Percentiles rank a stretch among this genome's conserved stretches.
These are phyloP conservation scores for Tulasnella sp. DNA, from an alignment of 768 basidiomycete species.

Conservation along the genomic window DNA sequence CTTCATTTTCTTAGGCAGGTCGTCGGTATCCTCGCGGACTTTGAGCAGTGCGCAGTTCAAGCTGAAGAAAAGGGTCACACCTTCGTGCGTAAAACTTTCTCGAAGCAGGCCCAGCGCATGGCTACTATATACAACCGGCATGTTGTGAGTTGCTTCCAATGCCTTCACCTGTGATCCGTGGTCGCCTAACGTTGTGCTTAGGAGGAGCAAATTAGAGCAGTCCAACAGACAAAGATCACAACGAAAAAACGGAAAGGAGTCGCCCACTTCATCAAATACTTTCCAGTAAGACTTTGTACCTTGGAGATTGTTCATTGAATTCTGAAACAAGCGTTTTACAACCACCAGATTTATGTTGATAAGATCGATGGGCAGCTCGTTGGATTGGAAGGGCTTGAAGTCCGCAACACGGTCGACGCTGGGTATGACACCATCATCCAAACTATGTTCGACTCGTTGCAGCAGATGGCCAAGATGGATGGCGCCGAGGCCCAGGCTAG, in stretches of 20 bases:
- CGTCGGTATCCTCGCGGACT: conserved; percentile 63
- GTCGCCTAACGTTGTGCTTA: conserved; percentile 25
- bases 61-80: conserved; percentile 70
- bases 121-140: conserved; percentile 65
- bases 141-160: conserved; percentile 23
- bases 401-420: conserved; percentile 62
- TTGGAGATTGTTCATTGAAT: not conserved
- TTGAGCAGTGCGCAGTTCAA: conserved; percentile 67
- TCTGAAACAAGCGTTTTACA: not conserved
- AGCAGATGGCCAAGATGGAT: conserved; percentile 93
- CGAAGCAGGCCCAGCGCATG: conserved; percentile 72
- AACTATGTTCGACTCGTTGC: conserved; percentile 83
- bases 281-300: conserved; percentile 43
- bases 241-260: conserved; percentile 90
- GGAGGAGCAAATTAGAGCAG: conserved; percentile 77
- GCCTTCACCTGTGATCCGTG: not conserved
- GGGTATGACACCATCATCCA: conserved; percentile 84
- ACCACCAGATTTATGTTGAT: conserved; percentile 48
- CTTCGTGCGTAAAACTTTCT: conserved; percentile 59
- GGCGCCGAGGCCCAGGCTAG: conserved; percentile 48
- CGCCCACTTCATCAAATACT: conserved; percentile 82
- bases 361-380: conserved; percentile 77
- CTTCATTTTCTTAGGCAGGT: conserved; percentile 49
- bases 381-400: conserved; percentile 62
- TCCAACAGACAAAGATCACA: conserved; percentile 83